A percentile compares a stretch with the other conserved stretches of the same genome.
Conservation (phyloP, 148 eudicot genomes). For the Silene latifolia region DNA sequence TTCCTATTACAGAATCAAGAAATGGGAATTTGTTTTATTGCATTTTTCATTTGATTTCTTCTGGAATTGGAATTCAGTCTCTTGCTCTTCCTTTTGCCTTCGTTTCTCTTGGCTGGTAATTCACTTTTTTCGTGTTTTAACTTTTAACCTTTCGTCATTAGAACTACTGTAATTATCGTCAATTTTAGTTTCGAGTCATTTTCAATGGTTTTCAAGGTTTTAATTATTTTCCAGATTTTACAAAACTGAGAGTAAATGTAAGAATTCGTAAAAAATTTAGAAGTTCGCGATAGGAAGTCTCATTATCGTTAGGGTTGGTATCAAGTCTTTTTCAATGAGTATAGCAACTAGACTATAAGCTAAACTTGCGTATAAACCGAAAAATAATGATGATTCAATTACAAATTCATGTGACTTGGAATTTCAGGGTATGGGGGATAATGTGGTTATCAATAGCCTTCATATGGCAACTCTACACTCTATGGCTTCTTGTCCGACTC, state of each 20-base stretch:
- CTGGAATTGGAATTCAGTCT: conserved; percentile 42
- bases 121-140: too few species aligned
- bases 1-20: conserved; percentile 45
- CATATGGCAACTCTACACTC: conserved; percentile 54
- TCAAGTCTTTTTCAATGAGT: too few species aligned
- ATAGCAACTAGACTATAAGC: too few species aligned
- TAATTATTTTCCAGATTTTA: too few species aligned
- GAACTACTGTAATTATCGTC: too few species aligned
- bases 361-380: background rate
- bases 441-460: conserved; percentile 29
- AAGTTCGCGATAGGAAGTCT: too few species aligned
- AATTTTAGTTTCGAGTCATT: too few species aligned
- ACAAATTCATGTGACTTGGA: background rate
- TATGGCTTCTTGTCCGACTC: conserved; percentile 47
- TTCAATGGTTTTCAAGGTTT: too few species aligned
- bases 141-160: too few species aligned
- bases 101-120: conserved; percentile 28
- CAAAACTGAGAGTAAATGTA: too few species aligned
- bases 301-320: too few species aligned
- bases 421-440: conserved; percentile 48
- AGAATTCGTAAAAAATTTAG: too few species aligned
- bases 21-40: conserved; percentile 39
- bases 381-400: background rate
- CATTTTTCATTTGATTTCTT: conserved; percentile 36
- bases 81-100: conserved; percentile 43